Evolutionary conservation across 345 rosid species (phyloP).

Genomic region (Salix arbutifolia): DNA sequence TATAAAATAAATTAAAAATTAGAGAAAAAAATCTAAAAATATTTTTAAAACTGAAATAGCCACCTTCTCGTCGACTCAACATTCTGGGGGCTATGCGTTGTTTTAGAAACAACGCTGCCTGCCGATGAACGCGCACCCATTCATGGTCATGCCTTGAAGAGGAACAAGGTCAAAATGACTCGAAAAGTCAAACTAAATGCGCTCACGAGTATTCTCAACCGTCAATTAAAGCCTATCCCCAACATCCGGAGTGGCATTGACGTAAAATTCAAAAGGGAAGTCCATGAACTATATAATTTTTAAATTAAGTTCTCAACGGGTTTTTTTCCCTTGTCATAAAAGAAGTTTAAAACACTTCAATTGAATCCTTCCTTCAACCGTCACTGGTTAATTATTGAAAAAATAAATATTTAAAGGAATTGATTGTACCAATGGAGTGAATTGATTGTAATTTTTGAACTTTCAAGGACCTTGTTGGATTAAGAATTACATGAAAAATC

Average conservation of each 20-base stretch:
- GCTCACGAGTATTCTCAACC: not conserved
- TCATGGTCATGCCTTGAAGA: not conserved
- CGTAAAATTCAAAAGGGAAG: not conserved
- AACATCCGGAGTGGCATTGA: not conserved
- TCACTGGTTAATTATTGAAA: not conserved
- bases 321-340: not conserved
- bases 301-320: not conserved
- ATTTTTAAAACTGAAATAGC: too few species aligned
- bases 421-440: not conserved
- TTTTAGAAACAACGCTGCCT: too few species aligned
- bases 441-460: not conserved
- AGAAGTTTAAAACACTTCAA: not conserved
- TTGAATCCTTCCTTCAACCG: not conserved
- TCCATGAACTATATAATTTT: not conserved
- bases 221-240: not conserved
- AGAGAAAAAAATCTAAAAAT: too few species aligned
- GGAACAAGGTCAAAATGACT: not conserved
- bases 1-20: too few species aligned
- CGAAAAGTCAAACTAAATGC: not conserved
- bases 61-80: too few species aligned
- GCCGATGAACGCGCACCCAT: constrained; percentile 17
- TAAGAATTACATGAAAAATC: not conserved
- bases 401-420: too few species aligned
- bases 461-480: not conserved
- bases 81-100: too few species aligned